Base-by-base conservation (phyloP, 1,284 basidiomycete genomes). In the Cronartium quercuum region DNA sequence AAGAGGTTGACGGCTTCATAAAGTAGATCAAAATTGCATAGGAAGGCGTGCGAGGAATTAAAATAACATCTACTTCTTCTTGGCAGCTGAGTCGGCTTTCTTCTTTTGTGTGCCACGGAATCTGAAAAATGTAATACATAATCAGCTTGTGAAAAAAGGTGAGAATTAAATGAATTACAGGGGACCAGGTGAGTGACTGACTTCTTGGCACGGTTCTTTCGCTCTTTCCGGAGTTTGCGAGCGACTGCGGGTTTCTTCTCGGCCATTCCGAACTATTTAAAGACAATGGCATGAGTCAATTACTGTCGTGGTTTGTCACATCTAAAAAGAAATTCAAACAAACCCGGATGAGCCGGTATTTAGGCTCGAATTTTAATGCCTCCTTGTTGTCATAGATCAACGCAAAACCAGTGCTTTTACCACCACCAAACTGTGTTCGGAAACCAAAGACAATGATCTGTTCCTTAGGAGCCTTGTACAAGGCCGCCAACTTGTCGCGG, bases 181-280 rank as follows among this genome's bases (percentile, higher is more conserved):
- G 6, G 18, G 24, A 15, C 9, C 38, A 68, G 38, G 41, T 6
- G 47, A 3, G 18, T n/a, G 34, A 81, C 84, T 21, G 75, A 91
- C 93, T 96, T 96, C 90, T 97, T 97, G 78, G 90, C 87, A 83
- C 96, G 90, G 86, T 99, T 99, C 89, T 99, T 99, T 82, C 96
- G 89, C 87, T 98, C 96, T 87, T 98, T 98, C 84, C 96, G 90
- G 84, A 98, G 89, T 85, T 98, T 98, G 82, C 96, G 91, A 80
- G 92, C 94, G 76, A 95, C 86, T 85, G 91, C 94, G 76, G 93
- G 90, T 78, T 91, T 88, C 87, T 97, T 97, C 79, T 86, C 79
- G 78, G 84, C 85, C 77, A 98, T 85, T 77, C 94, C 93, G 81
- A 88, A 88, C 94, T 97, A 81, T 6, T 67, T 58, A 37, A 76